These are phyloP conservation scores for Zygoascus sp. DNA, from an alignment of 1,139 yeast species.

Conservation along the genomic window DNA sequence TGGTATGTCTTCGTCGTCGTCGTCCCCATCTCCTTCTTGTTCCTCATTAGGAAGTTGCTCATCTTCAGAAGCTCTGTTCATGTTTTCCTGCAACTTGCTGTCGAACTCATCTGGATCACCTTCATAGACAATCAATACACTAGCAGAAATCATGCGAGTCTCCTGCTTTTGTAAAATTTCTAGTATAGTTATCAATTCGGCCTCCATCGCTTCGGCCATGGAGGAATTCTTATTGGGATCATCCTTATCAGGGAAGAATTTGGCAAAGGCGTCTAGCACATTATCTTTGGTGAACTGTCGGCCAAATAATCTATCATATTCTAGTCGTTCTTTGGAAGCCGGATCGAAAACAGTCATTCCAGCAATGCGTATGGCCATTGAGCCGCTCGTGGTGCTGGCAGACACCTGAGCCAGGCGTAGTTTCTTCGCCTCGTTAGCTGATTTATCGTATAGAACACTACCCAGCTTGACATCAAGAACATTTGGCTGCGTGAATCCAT, in stretches of 20 bases:
- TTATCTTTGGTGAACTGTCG: conserved; percentile 47
- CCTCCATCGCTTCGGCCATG: conserved; percentile 44
- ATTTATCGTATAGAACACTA: conserved; percentile 57
- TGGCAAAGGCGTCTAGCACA: conserved; percentile 46
- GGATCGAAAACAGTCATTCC: conserved; percentile 67
- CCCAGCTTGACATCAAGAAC: conserved; percentile 85
- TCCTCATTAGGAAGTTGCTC: conserved; percentile 29
- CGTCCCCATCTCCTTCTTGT: conserved; percentile 29
- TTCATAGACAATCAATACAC: conserved; percentile 71
- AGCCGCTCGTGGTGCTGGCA: conserved; percentile 71
- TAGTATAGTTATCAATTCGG: conserved; percentile 59
- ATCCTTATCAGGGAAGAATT: conserved; percentile 46
- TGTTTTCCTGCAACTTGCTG: conserved; percentile 31
- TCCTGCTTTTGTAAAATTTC: conserved; percentile 60
- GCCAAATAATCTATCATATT: conserved; percentile 64
- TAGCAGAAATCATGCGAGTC: conserved; percentile 66
- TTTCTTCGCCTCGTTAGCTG: conserved; percentile 51
- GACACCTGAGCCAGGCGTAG: conserved; percentile 61
- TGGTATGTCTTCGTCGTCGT: conserved; percentile 25
- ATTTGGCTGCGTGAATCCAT: conserved; percentile 62
- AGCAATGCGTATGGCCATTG: conserved; percentile 69
- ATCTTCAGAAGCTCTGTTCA: conserved; percentile 23
- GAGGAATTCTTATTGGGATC: conserved; percentile 28
- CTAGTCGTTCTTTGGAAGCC: conserved; percentile 39
- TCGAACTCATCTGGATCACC: conserved; percentile 45